Conservation (phyloP, 139 green algal species). For the Diplosphaera chodatii region DNA sequence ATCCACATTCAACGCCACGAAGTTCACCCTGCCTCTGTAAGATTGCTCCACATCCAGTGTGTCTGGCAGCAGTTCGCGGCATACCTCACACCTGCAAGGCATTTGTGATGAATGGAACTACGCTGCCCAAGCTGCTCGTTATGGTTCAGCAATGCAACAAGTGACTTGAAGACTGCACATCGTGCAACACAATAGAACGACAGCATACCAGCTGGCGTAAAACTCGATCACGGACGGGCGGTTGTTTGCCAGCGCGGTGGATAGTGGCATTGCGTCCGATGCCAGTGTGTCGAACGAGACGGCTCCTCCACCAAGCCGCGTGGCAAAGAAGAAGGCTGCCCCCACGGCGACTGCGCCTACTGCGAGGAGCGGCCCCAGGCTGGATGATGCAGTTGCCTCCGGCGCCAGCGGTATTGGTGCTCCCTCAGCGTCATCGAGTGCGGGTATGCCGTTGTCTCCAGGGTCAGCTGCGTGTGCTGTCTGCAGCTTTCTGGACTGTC, state of each 20-base stretch:
- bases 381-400: too few relatives aligned
- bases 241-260: conserved; percentile 71
- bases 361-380: conserved; percentile 27
- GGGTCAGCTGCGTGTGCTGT: too few relatives aligned
- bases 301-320: conserved; percentile 26
- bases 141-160: too few relatives aligned
- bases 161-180: too few relatives aligned
- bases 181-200: too few relatives aligned
- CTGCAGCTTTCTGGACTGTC: too few relatives aligned
- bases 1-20: conserved; percentile 98
- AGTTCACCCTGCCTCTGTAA: conserved; percentile 84
- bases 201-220: conserved; percentile 95
- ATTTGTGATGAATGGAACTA: too few relatives aligned
- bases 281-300: conserved; percentile 63
- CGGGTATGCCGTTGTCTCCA: too few relatives aligned
- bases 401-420: too few relatives aligned
- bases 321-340: conserved; percentile 48
- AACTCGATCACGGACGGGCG: conserved; percentile 91
- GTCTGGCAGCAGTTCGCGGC: conserved; percentile 68
- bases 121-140: too few relatives aligned
- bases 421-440: too few relatives aligned
- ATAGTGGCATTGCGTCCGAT: conserved; percentile 51
- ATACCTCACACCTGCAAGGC: conserved; percentile 73
- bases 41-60: conserved; percentile 64
- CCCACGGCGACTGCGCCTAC: conserved; percentile 48